phyloP scores from a whole-genome alignment of 805 yeast genomes.

The Brettanomyces sp. region DNA sequence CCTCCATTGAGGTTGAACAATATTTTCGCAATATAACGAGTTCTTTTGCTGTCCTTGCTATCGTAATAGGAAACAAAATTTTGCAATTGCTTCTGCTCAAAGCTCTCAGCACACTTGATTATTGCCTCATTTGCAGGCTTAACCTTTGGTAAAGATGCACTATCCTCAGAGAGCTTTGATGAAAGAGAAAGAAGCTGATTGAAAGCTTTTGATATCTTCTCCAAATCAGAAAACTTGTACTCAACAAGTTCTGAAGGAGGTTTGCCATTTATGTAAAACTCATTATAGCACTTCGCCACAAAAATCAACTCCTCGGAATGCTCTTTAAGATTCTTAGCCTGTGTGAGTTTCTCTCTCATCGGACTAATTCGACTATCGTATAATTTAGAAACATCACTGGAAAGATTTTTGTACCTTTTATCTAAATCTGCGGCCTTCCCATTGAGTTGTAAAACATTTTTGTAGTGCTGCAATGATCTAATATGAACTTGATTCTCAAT shows the following conservation, averaged over 20 bases:
- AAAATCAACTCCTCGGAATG: conserved; percentile 64
- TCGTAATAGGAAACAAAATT: conserved; percentile 64
- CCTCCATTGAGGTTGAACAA: conserved; percentile 81
- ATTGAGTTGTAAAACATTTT: conserved; percentile 50
- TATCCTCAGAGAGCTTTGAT: conserved; percentile 45
- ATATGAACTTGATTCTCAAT: conserved; percentile 49
- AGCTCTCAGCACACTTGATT: conserved; percentile 61
- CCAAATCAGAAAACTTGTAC: conserved; percentile 25
- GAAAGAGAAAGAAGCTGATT: conserved; percentile 59
- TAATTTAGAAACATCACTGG: conserved; percentile 44
- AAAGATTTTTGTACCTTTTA: conserved; percentile 40
- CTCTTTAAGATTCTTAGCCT: conserved; percentile 63
- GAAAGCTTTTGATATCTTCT: conserved; percentile 43
- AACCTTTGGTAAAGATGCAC: conserved; percentile 34
- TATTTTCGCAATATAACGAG: conserved; percentile 70
- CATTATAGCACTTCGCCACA: conserved; percentile 66
- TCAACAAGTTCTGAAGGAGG: conserved; percentile 49
- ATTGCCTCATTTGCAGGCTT: conserved; percentile 33
- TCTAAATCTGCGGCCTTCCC: conserved; percentile 32
- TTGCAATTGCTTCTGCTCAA: conserved; percentile 64
- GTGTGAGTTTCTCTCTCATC: conserved; percentile 56
- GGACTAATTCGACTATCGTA: conserved; percentile 51
- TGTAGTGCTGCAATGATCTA: conserved; percentile 58
- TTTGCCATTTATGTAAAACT: conserved; percentile 53
- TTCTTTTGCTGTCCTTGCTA: conserved; percentile 53